Evolutionary conservation across 192 early-diverging fungal genomes (phyloP).

Genomic region (Backusella psychrophila): DNA sequence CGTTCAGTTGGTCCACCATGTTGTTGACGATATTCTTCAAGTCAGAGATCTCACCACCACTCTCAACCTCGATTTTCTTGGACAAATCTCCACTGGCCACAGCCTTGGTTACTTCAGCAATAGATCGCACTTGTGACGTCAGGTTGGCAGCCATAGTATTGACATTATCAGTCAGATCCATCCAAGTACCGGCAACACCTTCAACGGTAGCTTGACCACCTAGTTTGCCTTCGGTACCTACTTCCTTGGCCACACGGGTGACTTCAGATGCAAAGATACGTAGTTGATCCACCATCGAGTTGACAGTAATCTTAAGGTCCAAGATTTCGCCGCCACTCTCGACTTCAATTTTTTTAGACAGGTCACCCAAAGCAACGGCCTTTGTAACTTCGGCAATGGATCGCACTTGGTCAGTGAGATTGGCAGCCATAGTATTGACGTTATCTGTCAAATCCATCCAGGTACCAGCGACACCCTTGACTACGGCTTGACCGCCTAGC

Average conservation of each 20-base stretch:
- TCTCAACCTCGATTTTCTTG: conserved; percentile 46
- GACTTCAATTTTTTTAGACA: conserved; percentile 34
- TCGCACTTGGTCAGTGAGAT: conserved; percentile 36
- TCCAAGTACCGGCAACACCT: no score
- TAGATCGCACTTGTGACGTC: conserved; percentile 57
- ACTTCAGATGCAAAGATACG: no score
- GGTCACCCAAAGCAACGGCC: conserved; percentile 53
- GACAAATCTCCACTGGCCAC: conserved; percentile 53
- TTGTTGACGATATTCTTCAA: conserved; percentile 57
- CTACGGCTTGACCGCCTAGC: conserved; percentile 60
- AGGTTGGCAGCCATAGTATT: conserved; percentile 54
- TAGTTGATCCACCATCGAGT: no score
- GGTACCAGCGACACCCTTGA: conserved; percentile 55
- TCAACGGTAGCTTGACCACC: no score
- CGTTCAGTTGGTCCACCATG: conserved; percentile 51
- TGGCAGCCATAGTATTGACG: no score
- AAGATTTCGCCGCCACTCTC: no score
- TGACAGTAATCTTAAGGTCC: no score
- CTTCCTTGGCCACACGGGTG: no score
- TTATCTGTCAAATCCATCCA: conserved; percentile 56
- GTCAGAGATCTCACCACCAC: conserved; percentile 55
- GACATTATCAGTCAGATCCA: no score
- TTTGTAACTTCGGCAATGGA: conserved; percentile 50
- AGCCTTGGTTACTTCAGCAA: conserved; percentile 44
- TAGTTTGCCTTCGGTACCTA: no score